Base-by-base conservation (phyloP, 1,139 yeast species). In the Yamadazyma blattariae region DNA sequence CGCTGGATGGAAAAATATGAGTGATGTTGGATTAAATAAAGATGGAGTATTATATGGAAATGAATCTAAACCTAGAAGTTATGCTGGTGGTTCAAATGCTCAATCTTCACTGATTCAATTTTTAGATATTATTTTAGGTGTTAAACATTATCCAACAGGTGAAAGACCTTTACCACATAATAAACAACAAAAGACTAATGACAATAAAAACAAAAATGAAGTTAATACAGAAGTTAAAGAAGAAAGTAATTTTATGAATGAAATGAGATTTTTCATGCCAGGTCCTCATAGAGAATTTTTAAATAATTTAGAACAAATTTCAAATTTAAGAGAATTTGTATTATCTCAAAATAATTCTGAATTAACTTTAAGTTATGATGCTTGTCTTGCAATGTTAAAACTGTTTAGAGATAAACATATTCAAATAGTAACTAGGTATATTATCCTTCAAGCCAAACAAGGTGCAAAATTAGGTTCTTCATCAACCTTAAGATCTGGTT, bases 1-100 rank as follows among this genome's bases (percentile, higher is more conserved):
- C 40, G 96, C 97, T 0, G 97, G 97, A 1, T 90, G 97, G 95
- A 81, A 82, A 55, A 86, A 87, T 52, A 89, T 90, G 97, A 78
- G 76, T 14, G 90, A 80, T 42, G 89, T 84, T 1, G 97, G 97
- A 0, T 69, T 90, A 38, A 76, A 62, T 35, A 82, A 88, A 33
- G 59, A 78, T 38, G 97, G 97, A 1, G 81, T 89, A 1, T 62
- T 71, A 32, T 89, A 89, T 54, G 96, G 96, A 6, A 66, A 75
- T 36, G 90, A 84, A 42, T 48, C 59, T 1, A 59, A 51, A 16
- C 82, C 79, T 36, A 69, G 86, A 42, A 59, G 71, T 21, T 85
- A 76, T 56, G 72, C 95, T 6, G 97, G 97, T 17, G 97, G 97
- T 0, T 86, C 96, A 10, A 90, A 90, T 55, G 97, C 96, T 0